Evolutionary conservation across 1,139 yeast genomes (phyloP), one percentile per base, ranked within the genome.

Genomic region (Saccharomycopsis hybrid): DNA sequence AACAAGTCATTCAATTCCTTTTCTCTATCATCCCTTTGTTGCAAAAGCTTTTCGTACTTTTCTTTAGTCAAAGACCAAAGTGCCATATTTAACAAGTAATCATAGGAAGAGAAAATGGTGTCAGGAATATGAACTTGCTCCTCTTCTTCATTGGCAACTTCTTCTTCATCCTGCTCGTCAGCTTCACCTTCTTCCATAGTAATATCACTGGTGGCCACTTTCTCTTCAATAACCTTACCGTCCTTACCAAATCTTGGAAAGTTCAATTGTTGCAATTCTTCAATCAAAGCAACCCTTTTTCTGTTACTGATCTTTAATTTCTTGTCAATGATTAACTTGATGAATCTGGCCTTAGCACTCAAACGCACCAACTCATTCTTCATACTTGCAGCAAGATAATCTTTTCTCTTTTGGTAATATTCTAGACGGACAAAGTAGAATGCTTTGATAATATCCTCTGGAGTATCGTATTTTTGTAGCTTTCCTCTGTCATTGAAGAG

Each of bases 401-500:
- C 97, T 63, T 92, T 94, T 60, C 99, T 80, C 63, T 80, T 84
- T 68, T 89, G 97, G 64, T 92, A 94, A 65, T 74, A 87, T 55
- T 90, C 97, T 54, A 94, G 71, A 62, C 99, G 79, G 11, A 92
- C 85, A 60, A 75, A 85, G 64, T 82, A 94, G 65, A 85, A 94
- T 58, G 92, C 97, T 55, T 72, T 74, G 59, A 94, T 71, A 41
- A 94, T 92, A 50, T 89, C 95, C 56, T 78, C 77, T 2, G 85
- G 85, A 47, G 74, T 71, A 13, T 80, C 83, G 64, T 90, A 94
- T 63, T 79, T 86, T 63, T 85, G 87, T 58, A 94, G 87, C 59
- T 94, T 79, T 40, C 96, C 96, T 54, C 77, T 76, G n/a, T 96
- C 79, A 67, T 92, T 97, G 68, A 94, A 94, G 0, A 96, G 95